Evolutionary conservation across 371 early-diverging fungal genomes (phyloP).

Genomic region (Actinomortierella ambigua): DNA sequence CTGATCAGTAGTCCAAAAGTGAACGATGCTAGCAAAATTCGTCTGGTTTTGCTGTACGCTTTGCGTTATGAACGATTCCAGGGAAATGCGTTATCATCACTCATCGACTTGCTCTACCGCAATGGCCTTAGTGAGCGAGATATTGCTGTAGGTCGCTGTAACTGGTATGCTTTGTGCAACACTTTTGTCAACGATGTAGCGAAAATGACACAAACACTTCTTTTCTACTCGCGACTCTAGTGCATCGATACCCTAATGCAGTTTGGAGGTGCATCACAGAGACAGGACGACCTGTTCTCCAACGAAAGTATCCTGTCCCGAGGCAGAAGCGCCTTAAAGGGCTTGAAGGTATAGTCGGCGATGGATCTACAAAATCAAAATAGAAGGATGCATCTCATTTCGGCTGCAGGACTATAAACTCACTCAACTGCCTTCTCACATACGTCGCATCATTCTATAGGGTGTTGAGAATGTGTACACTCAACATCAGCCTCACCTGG

Average conservation of each 20-base stretch:
- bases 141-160: slow-evolving; percentile 70
- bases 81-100: slow-evolving; percentile 65
- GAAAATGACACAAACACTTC: no score
- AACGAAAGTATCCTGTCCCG: slow-evolving; percentile 84
- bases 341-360: slow-evolving; percentile 63
- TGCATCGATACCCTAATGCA: slow-evolving; percentile 73
- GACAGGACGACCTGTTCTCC: slow-evolving; percentile 89
- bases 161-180: no score
- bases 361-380: not conserved
- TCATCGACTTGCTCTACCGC: slow-evolving; percentile 72
- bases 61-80: slow-evolving; percentile 87
- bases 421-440: slow-evolving; percentile 1
- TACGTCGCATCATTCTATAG: slow-evolving; percentile 44
- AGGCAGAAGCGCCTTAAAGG: slow-evolving; percentile 83
- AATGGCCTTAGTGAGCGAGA: slow-evolving; percentile 73
- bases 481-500: slow-evolving; percentile 89
- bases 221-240: slow-evolving; percentile 31
- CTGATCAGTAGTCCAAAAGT: slow-evolving; percentile 71
- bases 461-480: slow-evolving; percentile 99
- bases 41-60: slow-evolving; percentile 84
- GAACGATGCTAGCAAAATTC: slow-evolving; percentile 76
- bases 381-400: not conserved
- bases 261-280: slow-evolving; percentile 80
- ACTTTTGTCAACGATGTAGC: not conserved
- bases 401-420: no score